phyloP scores from a whole-genome alignment of 495 filamentous ascomycete species.

The Aspergillus nidulans region DNA sequence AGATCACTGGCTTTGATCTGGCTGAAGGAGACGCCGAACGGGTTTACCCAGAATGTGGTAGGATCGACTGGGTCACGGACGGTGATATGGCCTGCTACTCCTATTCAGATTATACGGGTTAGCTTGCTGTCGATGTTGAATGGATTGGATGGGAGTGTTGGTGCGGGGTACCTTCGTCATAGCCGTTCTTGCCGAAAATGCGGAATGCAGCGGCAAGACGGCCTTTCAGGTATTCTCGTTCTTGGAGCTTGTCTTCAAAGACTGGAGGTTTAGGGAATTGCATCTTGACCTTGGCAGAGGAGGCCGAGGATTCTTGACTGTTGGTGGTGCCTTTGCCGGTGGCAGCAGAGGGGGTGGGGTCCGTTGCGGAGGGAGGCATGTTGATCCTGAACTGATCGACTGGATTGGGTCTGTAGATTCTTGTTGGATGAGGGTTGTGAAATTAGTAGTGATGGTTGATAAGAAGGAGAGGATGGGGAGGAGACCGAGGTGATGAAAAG shows the following conservation, averaged over 20 bases:
- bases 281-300: constrained; percentile 42
- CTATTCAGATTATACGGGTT: no score
- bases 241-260: constrained; percentile 57
- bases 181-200: constrained; percentile 66
- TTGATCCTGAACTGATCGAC: not conserved
- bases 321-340: constrained; percentile 14
- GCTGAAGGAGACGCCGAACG: constrained; percentile 68
- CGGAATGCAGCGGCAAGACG: constrained; percentile 63
- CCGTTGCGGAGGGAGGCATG: constrained; percentile 30
- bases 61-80: constrained; percentile 66
- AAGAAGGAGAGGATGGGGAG: not conserved
- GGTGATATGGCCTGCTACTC: constrained; percentile 59
- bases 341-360: constrained; percentile 18
- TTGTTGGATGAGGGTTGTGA: not conserved
- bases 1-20: constrained; percentile 67
- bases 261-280: constrained; percentile 47
- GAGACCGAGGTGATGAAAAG: no score
- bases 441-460: no score
- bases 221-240: constrained; percentile 63
- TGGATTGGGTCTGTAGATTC: not conserved
- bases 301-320: constrained; percentile 23
- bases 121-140: no score
- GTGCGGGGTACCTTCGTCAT: constrained; percentile 48
- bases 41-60: constrained; percentile 74
- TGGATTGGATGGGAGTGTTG: not conserved